Conservation (phyloP, 768 basidiomycete species). For the Chalciporus pseudorubinellus region DNA sequence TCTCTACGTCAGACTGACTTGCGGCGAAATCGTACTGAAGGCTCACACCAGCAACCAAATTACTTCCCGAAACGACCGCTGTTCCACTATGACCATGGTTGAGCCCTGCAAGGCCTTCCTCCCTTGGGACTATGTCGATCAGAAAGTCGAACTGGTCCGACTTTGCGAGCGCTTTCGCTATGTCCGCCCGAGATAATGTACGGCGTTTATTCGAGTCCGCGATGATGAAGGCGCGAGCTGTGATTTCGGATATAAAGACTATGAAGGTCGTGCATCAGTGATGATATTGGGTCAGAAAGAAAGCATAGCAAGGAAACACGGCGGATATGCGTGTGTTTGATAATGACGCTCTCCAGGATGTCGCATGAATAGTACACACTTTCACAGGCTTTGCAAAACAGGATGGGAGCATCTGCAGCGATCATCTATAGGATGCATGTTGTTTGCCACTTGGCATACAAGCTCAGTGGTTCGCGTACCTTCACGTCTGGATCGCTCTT, state of each 20-base stretch:
- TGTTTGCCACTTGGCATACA: conserved; percentile 1
- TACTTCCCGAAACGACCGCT: conserved; percentile 10
- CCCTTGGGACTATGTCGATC: conserved; percentile 92
- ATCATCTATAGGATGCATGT: conserved; percentile 70
- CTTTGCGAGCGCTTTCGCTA: conserved; percentile 87
- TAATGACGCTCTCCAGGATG: not conserved
- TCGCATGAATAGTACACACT: conserved; percentile 53
- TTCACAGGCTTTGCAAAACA: conserved; percentile 98
- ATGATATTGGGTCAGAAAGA: not conserved
- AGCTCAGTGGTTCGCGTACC: conserved; percentile 45
- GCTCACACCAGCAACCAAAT: conserved; percentile 26
- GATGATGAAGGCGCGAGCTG: conserved; percentile 91
- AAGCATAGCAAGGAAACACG: not conserved
- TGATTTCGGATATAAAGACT: conserved; percentile 97
- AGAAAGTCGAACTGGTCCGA: conserved; percentile 97
- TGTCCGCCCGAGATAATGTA: conserved; percentile 91
- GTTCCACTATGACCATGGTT: conserved; percentile 6
- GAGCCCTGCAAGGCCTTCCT: conserved; percentile 46
- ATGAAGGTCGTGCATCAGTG: conserved; percentile 1
- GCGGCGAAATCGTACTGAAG: too few relatives aligned
- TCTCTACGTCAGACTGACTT: not conserved
- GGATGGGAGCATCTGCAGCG: conserved; percentile 92
- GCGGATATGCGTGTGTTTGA: not conserved
- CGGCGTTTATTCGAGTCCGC: conserved; percentile 95
- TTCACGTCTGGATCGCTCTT: conserved; percentile 97